These are phyloP conservation scores for Dioscorea alata DNA, from an alignment of 106 monocot species.

Conservation along the genomic window DNA sequence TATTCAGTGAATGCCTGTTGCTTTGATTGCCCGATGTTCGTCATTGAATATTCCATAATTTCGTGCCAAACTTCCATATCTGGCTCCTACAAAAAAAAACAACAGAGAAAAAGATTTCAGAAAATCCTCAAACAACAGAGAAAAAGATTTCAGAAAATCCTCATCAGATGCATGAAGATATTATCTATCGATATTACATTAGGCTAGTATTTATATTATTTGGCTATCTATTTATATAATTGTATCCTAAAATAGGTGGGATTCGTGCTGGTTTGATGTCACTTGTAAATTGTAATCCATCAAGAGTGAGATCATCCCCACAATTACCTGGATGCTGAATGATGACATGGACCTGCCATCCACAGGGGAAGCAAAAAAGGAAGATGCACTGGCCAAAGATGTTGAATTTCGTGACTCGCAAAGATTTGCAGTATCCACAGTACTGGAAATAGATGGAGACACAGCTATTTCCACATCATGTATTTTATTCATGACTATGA, in stretches of 20 bases:
- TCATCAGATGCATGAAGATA: no score
- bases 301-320: neutral
- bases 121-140: neutral
- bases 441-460: constrained; percentile 2
- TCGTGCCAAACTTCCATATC: constrained; percentile 7
- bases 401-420: constrained; percentile 4
- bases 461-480: neutral
- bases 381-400: constrained; percentile 2
- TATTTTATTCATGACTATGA: neutral
- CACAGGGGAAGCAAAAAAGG: constrained; percentile 15
- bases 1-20: constrained; percentile 29
- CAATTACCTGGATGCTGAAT: constrained; percentile 21
- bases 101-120: neutral
- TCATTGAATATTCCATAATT: constrained; percentile 21
- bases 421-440: neutral
- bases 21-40: constrained; percentile 41
- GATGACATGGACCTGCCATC: constrained; percentile 9
- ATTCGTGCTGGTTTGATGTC: no score
- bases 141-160: neutral
- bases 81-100: constrained; percentile 17
- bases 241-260: no score
- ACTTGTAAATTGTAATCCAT: neutral
- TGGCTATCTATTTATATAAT: no score
- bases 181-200: no score
- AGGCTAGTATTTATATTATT: no score